These are phyloP conservation scores for Lavandula angustifolia DNA, from an alignment of 257 asterid genomes.

Conservation along the genomic window DNA sequence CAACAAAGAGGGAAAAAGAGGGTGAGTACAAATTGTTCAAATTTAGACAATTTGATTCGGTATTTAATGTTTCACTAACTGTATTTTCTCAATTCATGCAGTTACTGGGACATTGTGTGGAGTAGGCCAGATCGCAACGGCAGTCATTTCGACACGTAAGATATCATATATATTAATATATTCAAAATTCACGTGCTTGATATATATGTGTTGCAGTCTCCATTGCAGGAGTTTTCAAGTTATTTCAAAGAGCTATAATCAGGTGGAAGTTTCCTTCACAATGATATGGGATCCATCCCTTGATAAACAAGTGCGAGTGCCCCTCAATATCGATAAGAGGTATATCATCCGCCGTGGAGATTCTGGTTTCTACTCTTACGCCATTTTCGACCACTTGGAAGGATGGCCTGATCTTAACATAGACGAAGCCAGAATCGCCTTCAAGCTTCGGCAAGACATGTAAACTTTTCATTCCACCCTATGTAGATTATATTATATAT, in stretches of 20 bases:
- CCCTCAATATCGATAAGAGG: conserved; percentile 59
- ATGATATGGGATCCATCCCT: conserved; percentile 43
- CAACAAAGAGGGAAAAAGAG: conserved; percentile 40
- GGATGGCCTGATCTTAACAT: conserved; percentile 80
- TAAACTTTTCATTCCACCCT: neutral
- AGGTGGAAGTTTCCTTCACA: conserved; percentile 65
- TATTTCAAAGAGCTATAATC: conserved; percentile 37
- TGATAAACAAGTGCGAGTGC: conserved; percentile 26
- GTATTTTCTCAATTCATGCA: conserved; percentile 21
- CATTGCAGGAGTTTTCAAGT: conserved; percentile 41
- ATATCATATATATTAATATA: too few relatives aligned
- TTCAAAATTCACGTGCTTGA: too few relatives aligned
- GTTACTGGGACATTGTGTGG: conserved; percentile 78
- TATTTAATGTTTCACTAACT: neutral
- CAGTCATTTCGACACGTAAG: conserved; percentile 44
- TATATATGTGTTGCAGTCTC: conserved; percentile 30
- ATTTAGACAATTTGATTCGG: too few relatives aligned
- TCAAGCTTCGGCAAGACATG: conserved; percentile 60
- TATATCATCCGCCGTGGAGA: conserved; percentile 47
- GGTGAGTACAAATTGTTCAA: conserved; percentile 36
- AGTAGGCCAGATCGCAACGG: conserved; percentile 36
- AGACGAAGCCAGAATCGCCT: conserved; percentile 63
- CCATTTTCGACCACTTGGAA: conserved; percentile 57
- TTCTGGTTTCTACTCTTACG: conserved; percentile 73
- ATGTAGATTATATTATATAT: neutral